phyloP scores from a whole-genome alignment of 2,329 filamentous ascomycete genomes.

The Neofusicoccum cordaticola region DNA sequence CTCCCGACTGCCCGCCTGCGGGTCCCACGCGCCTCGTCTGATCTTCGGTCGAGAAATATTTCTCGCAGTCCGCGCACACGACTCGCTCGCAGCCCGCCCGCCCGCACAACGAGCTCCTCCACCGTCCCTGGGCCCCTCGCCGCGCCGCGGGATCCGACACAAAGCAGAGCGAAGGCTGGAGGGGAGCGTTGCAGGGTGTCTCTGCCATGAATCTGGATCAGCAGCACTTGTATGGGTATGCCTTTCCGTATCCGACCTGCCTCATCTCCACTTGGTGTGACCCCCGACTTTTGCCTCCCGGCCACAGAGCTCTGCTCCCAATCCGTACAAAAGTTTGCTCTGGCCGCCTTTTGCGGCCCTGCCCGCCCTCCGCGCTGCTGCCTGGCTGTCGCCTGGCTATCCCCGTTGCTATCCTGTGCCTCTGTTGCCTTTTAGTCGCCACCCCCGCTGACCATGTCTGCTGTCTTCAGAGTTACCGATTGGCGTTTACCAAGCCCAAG shows the following conservation, averaged over 20 bases:
- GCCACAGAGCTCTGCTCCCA: background rate
- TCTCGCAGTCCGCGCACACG: background rate
- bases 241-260: background rate
- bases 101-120: background rate
- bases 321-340: background rate
- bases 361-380: background rate
- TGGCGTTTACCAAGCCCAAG: constrained; percentile 52
- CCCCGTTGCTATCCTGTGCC: background rate
- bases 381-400: background rate
- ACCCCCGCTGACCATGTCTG: constrained; percentile 11
- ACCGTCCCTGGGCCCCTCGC: background rate
- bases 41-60: constrained; percentile 11
- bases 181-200: constrained; percentile 11
- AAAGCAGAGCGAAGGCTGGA: background rate
- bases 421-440: background rate
- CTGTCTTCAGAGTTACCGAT: constrained; percentile 38
- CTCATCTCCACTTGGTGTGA: constrained; percentile 3
- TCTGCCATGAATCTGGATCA: constrained; percentile 18
- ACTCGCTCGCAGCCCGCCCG: background rate
- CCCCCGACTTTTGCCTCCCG: background rate
- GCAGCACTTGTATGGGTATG: constrained; percentile 18
- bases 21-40: background rate
- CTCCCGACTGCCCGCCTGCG: constrained; percentile 2
- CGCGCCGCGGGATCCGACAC: background rate
- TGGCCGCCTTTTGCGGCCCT: background rate